A percentile compares a stretch with the other conserved stretches of the same genome.
These are phyloP conservation scores for Silene vulgaris DNA, from an alignment of 179 eudicot genomes.

Conservation along the genomic window DNA sequence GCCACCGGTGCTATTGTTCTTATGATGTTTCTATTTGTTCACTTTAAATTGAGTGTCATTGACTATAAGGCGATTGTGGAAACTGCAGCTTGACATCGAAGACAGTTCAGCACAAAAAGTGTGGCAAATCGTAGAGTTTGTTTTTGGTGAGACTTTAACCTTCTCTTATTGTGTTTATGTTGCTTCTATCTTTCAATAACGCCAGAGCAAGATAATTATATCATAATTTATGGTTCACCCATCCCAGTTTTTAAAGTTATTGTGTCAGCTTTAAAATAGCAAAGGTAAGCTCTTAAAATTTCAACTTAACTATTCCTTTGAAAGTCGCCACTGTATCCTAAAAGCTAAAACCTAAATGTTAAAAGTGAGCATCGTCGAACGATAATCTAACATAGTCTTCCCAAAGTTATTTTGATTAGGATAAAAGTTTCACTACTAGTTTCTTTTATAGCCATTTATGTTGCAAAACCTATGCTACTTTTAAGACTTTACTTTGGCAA, in stretches of 20 bases:
- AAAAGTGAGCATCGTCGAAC: background rate
- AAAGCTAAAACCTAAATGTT: background rate
- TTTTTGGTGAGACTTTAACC: slow-evolving; percentile 58
- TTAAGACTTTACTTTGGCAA: no score
- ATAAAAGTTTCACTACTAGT: background rate
- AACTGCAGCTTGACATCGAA: slow-evolving; percentile 75
- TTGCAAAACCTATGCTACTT: background rate
- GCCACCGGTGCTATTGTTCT: background rate
- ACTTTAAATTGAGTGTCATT: background rate
- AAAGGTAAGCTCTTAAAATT: background rate
- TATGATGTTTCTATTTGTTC: slow-evolving; percentile 9
- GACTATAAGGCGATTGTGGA: slow-evolving; percentile 3
- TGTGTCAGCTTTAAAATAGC: background rate
- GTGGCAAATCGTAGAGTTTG: slow-evolving; percentile 87
- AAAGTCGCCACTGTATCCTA: background rate
- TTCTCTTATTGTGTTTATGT: slow-evolving; percentile 6
- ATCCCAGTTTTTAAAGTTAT: background rate
- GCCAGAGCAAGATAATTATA: background rate
- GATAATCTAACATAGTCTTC: background rate
- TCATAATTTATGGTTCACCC: background rate
- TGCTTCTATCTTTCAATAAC: background rate
- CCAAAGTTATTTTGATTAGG: background rate
- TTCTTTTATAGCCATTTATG: background rate
- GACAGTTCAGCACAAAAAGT: slow-evolving; percentile 61
- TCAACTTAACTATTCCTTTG: background rate